Evolutionary conservation across 495 filamentous ascomycete genomes (phyloP), one percentile per base, ranked within the genome.

Genomic region (Neurospora sp.): DNA sequence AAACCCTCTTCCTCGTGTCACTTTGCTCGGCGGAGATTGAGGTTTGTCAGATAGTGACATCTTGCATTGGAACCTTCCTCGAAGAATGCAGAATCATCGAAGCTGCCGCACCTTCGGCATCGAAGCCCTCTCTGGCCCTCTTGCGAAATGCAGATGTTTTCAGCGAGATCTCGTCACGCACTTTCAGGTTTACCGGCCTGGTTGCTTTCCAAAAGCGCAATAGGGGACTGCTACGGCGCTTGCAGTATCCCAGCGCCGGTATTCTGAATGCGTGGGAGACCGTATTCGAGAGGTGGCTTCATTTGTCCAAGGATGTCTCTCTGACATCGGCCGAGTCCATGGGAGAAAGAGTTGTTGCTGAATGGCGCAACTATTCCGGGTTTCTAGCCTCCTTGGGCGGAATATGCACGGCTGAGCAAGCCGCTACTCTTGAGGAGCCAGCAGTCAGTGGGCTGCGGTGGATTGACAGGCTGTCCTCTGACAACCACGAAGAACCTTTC

Each of bases 351-450:
- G 77, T 81, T 27, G 83, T 90, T 35, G 84, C 85, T 10, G 89
- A 90, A 74, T 91, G 89, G 89, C 84, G 89, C 39, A 91, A 91
- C 74, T 87, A 87, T 71, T 89, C 88, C 4, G 89, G 89, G 5
- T 90, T 91, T 76, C 84, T 91, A 18, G 89, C 89, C 22, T 89
- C 89, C 3, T 81, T 91, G 41, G 89, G 88, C n/a, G 89, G 89
- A 5, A 84, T 86, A 70, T 91, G 89, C 77, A 89, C 89, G n/a
- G 87, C 89, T 5, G 86, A 89, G 71, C 85, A 87, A 74, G 82
- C 84, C 71, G 75, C 82, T 70, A 77, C 82, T 41, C 76, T 84
- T 16, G 89, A 90, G 72, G 89, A 91, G 71, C 80, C 86, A 38
- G 81, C 85, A 6, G 79, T 89, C 59, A 83, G 84, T 22, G 88